Evolutionary conservation across 2,329 filamentous ascomycete species (phyloP).

Genomic region (Botrytis cinerea): DNA sequence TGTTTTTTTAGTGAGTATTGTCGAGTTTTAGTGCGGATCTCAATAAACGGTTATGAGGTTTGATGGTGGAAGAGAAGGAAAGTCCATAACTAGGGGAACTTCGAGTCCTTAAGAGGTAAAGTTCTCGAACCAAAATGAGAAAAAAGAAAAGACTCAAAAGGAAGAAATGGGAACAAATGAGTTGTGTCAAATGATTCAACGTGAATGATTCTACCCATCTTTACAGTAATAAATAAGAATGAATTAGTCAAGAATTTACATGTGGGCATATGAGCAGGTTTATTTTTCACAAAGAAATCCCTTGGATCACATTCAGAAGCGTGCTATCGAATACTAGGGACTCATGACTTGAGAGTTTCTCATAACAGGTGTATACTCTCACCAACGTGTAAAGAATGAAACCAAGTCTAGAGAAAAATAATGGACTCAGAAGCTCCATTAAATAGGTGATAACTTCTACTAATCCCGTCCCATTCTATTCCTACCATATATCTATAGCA

Average conservation of each 20-base stretch:
- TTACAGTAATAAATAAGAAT: rapidly evolving
- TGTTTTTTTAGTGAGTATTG: not conserved
- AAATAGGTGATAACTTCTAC: not conserved
- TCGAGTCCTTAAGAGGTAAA: not conserved
- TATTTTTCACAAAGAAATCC: not conserved
- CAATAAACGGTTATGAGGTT: not conserved
- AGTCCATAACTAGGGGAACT: not conserved
- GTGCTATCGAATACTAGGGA: too few species aligned
- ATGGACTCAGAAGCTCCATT: not conserved
- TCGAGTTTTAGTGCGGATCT: not conserved
- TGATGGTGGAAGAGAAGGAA: not conserved
- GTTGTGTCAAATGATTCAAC: not conserved
- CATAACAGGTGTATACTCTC: too few species aligned
- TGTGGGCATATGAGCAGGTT: not conserved
- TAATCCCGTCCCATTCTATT: not conserved
- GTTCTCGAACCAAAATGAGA: not conserved
- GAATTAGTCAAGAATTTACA: not conserved
- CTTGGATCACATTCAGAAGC: not conserved
- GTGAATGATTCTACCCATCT: rapidly evolving
- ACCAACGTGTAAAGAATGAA: not conserved
- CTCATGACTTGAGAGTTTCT: too few species aligned
- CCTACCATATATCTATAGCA: not conserved
- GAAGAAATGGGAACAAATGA: not conserved
- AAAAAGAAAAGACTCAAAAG: not conserved
- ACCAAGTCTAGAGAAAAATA: not conserved